Percentiles rank a stretch among this genome's conserved stretches.
Conservation (phyloP, 2,329 filamentous ascomycete species). For the Periglandula ipomoeae region DNA sequence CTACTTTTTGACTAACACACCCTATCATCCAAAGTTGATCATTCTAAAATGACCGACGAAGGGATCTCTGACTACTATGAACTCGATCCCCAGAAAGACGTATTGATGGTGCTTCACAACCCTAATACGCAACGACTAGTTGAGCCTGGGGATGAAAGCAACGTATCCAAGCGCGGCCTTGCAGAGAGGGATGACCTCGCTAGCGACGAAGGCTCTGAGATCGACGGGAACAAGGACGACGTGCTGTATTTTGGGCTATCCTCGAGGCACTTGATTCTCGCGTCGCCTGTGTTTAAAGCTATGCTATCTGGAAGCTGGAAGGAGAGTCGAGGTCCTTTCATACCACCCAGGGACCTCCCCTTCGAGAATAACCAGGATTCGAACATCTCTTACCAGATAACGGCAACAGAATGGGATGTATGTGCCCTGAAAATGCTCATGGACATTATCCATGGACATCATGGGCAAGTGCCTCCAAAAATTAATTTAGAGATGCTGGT, state of each 20-base stretch:
- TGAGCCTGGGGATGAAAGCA: not conserved
- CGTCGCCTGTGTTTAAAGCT: constrained; percentile 17
- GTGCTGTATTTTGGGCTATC: constrained; percentile 16
- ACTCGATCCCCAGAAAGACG: constrained; percentile 1
- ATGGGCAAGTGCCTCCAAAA: constrained; percentile 7
- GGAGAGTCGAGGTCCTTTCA: constrained; percentile 19
- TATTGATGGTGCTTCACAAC: not conserved
- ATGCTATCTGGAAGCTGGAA: constrained; percentile 8
- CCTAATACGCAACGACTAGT: not conserved
- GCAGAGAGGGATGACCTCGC: too few relatives aligned
- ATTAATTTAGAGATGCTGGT: constrained; percentile 30
- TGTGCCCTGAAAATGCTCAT: not conserved
- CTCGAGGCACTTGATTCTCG: constrained; percentile 25
- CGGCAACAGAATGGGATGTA: not conserved
- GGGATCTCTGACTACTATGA: not conserved
- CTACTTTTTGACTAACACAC: too few relatives aligned
- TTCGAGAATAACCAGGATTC: not conserved
- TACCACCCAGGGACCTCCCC: constrained; percentile 11
- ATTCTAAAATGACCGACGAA: too few relatives aligned
- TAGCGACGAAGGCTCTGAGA: too few relatives aligned
- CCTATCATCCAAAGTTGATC: too few relatives aligned
- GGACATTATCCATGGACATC: constrained; percentile 1
- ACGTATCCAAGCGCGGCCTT: too few relatives aligned
- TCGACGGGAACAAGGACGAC: not conserved
- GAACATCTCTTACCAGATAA: not conserved